Evolutionary conservation across 345 rosid species (phyloP).

Genomic region (Aurinia saxatilis): DNA sequence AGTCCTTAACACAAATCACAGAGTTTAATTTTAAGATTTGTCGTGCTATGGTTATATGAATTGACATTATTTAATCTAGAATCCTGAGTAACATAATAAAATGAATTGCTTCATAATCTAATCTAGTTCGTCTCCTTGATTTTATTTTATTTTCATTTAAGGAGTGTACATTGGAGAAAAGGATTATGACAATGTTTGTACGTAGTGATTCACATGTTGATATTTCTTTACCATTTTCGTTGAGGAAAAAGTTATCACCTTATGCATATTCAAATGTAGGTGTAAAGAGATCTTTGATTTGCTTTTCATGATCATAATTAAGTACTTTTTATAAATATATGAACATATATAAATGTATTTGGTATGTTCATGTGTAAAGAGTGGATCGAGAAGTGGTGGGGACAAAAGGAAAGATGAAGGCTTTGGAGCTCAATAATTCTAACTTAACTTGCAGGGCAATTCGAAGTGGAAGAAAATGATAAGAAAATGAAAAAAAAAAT

Average conservation of each 20-base stretch:
- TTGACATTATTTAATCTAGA: no score
- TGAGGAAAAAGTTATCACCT: not conserved
- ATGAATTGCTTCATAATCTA: no score
- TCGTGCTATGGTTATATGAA: no score
- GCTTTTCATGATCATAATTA: not conserved
- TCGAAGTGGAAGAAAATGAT: conserved; percentile 16
- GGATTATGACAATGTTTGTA: not conserved
- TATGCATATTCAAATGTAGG: conserved; percentile 8
- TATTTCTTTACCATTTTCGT: not conserved
- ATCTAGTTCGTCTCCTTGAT: not conserved
- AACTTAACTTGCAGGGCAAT: conserved; percentile 22
- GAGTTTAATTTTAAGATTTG: not conserved
- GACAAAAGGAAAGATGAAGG: conserved; percentile 18
- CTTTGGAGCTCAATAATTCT: conserved; percentile 29
- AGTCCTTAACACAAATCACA: not conserved
- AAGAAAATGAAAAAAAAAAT: not conserved
- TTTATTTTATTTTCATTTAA: not conserved
- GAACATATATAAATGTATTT: not conserved
- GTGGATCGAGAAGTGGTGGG: conserved; percentile 26
- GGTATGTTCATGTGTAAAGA: not conserved
- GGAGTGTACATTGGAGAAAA: not conserved
- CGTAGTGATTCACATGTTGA: not conserved
- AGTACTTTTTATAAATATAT: not conserved
- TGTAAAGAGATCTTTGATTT: conserved; percentile 1
- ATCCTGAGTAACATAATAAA: no score